Evolutionary conservation across 768 basidiomycete species (phyloP), one percentile per base, ranked within the genome.

Genomic region (Psilocybe subaeruginosa): DNA sequence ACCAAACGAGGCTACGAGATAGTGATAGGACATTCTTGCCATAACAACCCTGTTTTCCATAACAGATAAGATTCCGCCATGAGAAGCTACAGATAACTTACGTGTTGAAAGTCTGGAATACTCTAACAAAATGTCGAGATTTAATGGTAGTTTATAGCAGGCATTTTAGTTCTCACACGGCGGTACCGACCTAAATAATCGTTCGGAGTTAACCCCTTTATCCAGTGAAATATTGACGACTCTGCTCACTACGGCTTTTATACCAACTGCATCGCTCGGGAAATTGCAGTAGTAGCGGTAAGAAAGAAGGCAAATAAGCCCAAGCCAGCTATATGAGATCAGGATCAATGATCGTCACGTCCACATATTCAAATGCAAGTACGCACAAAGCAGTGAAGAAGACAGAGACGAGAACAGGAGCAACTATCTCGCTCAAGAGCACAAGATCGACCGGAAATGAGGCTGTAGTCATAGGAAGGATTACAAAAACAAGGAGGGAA

Each of bases 251-350:
- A 33, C 19, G 6, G 51, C 30, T 23, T 53, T 53, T 7, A 53
- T 53, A 8, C 51, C 51, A n/a, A 19, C 30, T 5, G 51, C 31
- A 53, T 53, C 51, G 33, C 31, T 14, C 31, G 51, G 31, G 14
- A 53, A 53, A n/a, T 53, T 53, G 14, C 30, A 33, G 31, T 53
- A 53, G 51, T 53, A 53, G 5, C 29, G 29, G 29, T 53, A 53
- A 8, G 51, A 12, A 16, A 31, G 33, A 17, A 31, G n/a, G 4
- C 31, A 33, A 14, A 53, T 30, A 17, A 53, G 4, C 9, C 51
- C 51, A 16, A 33, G 9, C 51, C 51, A 53, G n/a, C 51, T 53
- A 5, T 31, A 16, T 12, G 16, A 33, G 9, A 17, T 16, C 17
- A n/a, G 30, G 33, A 35, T 35, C 33, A 35, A 35, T 35, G 9